phyloP scores from a whole-genome alignment of 2,329 filamentous ascomycete genomes.

The Pestalotiopsis sp. region DNA sequence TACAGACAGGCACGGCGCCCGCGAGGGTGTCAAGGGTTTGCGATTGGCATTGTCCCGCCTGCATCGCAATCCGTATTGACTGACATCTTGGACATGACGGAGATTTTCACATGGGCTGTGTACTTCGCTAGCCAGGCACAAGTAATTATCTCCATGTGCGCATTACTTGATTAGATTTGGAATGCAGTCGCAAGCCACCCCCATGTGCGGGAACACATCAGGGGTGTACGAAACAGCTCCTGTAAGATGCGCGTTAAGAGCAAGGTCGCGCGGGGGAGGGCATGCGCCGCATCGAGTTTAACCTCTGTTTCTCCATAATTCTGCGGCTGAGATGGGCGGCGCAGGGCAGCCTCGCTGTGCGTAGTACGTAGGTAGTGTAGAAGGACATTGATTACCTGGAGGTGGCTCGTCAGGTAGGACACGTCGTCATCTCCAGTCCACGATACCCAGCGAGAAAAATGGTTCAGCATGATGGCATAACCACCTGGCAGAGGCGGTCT shows the following conservation, averaged over 20 bases:
- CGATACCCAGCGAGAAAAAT: not conserved
- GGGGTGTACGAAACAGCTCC: slow-evolving; percentile 13
- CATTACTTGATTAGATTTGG: slow-evolving; percentile 1
- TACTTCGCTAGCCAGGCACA: not conserved
- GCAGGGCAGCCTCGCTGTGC: not conserved
- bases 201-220: slow-evolving; percentile 1
- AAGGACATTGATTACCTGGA: not conserved
- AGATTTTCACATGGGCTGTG: slow-evolving; percentile 16
- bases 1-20: not conserved
- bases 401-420: not conserved
- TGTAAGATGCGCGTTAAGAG: slow-evolving; percentile 16
- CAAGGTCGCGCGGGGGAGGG: slow-evolving; percentile 10
- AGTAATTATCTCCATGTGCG: not conserved
- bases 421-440: slow-evolving; percentile 3
- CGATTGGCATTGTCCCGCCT: not conserved
- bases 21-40: not conserved
- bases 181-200: not conserved
- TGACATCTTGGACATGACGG: slow-evolving; percentile 6
- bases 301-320: not conserved
- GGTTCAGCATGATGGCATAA: not conserved
- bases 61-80: not conserved
- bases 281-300: not conserved
- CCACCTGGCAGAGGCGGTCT: not conserved
- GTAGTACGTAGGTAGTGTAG: not conserved
- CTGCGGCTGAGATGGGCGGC: slow-evolving; percentile 8